Base-by-base conservation (phyloP, 208 protist genomes). In the Phytomonas sp. region DNA sequence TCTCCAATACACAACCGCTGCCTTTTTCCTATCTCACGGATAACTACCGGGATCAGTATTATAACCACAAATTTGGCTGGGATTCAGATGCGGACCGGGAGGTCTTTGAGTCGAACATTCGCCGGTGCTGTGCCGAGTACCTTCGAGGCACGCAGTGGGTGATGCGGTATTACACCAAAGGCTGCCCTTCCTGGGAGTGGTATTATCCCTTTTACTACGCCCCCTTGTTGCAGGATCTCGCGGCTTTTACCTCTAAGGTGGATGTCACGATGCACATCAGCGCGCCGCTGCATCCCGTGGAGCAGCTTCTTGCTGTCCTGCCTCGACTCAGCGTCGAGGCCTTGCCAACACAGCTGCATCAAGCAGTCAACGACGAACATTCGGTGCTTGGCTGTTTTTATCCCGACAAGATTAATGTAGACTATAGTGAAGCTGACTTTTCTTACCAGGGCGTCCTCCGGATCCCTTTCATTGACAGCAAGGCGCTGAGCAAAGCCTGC, bases 131-230 rank as follows among this genome's bases (percentile, higher is more conserved):
- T 34, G 70, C 80, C 31, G 79, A 87, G 70, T 99, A 99, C 86
- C 73, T 98, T 45, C 87, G 98, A 64, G 99, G 98, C 29, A 83
- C 99, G 45, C 85, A 87, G 71, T 99, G 99, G 99, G 97, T 99
- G n/a, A 86, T 99, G 75, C 73, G 79, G 12, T 99, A 99, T 88
- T 99, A 99, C 83, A 99, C 98, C 69, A 81, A 93, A 45, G 98
- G 98, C 12, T 97, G 93, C 76, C 85, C 91, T 14, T 98, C 94
- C 45, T 99, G 99, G 99, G 72, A 80, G 70, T 99, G 98, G 98
- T 99, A 94, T 80, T 99, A 99, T 78, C 98, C 98, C 8, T 99
- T 94, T 86, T 94, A 99, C 86, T 99, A 99, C 83, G 85, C 98
- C 14, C 99, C 99, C 16, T 93, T 99, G 34, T 83, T 98, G 70